Evolutionary conservation across 2,329 filamentous ascomycete species (phyloP), one percentile per base, ranked within the genome.

Genomic region (Colletotrichum sp.): DNA sequence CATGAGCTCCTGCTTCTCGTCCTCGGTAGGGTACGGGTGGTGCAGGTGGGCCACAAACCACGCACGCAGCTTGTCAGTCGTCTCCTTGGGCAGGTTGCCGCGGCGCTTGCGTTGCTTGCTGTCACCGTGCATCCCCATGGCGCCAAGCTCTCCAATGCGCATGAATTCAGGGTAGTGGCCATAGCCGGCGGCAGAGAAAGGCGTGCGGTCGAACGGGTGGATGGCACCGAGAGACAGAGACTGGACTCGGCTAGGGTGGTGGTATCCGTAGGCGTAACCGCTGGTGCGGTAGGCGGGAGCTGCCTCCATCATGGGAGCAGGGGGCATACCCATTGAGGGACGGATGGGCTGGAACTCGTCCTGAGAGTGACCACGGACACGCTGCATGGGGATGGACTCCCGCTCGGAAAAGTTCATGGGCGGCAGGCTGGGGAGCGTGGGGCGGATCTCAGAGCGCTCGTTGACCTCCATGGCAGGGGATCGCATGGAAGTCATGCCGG

Each of bases 61-160:
- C 1, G 91, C 88, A 70, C 94, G 92, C 55, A 98, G 88, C 78
- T 94, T 93, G 82, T 96, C 94, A 0, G 95, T 98, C 0, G 95
- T 95, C 71, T 96, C 94, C 82, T 98, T 98, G n/a, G 96, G 96
- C 5, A 98, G 88, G 81, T 98, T 98, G 2, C 96, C 96, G 52
- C 96, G 90, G 68, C 95, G 89, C 82, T 92, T 93, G 36, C 91
- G 86, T 78, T 88, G 88, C 82, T 90, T 91, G 74, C 81, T 85
- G 72, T 90, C 89, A 4, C 82, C 84, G 21, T 81, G 82, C 70
- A 85, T 78, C 9, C 82, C 83, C 78, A 83, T 82, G 15, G 81
- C 78, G 26, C 85, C 83, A 66, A 86, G 82, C 5, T 88, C 86
- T 18, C 83, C 83, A 26, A 85, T 85, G 15, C 86, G 85, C 78